These are phyloP conservation scores for Pascua guehoae DNA, from an alignment of 1,284 basidiomycete genomes.

Conservation along the genomic window DNA sequence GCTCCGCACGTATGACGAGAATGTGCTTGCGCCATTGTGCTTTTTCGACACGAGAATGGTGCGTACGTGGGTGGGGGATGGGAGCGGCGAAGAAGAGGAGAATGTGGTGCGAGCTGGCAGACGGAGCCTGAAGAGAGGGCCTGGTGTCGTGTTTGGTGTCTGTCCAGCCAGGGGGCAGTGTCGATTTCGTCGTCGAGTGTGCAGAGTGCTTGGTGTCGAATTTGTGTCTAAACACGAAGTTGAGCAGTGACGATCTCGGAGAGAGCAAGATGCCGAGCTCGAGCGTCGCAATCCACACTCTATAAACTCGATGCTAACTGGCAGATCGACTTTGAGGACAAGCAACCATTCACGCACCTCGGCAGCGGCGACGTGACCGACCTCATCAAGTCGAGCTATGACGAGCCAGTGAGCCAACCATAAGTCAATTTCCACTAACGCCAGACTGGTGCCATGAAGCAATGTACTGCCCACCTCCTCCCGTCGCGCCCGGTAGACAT, in stretches of 20 bases:
- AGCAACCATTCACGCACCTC: slow-evolving; percentile 48
- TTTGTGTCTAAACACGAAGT: too few relatives aligned
- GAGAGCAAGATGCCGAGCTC: too few relatives aligned
- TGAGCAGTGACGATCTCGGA: too few relatives aligned
- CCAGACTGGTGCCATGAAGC: slow-evolving; percentile 77
- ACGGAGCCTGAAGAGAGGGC: too few relatives aligned
- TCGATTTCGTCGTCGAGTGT: too few relatives aligned
- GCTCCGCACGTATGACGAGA: slow-evolving; percentile 90
- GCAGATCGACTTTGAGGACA: slow-evolving; percentile 75
- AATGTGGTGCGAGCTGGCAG: too few relatives aligned
- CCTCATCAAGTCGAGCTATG: slow-evolving; percentile 42
- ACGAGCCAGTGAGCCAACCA: slow-evolving; percentile 36
- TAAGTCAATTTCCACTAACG: slow-evolving; percentile 3
- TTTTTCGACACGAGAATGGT: slow-evolving; percentile 89
- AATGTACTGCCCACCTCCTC: slow-evolving; percentile 76
- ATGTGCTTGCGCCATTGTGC: slow-evolving; percentile 90
- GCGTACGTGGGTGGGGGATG: slow-evolving; percentile 45
- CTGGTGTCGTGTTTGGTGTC: slow-evolving; percentile 57
- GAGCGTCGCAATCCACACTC: slow-evolving; percentile 14
- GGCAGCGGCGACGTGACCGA: slow-evolving; percentile 45
- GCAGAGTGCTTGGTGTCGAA: too few relatives aligned
- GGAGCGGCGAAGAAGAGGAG: slow-evolving; percentile 34
- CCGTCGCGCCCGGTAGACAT: slow-evolving; percentile 21
- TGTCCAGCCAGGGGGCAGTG: too few relatives aligned
- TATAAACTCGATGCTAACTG: slow-evolving; percentile 17